Evolutionary conservation across 2,329 filamentous ascomycete genomes (phyloP).

Genomic region (Seiridium cupressi): DNA sequence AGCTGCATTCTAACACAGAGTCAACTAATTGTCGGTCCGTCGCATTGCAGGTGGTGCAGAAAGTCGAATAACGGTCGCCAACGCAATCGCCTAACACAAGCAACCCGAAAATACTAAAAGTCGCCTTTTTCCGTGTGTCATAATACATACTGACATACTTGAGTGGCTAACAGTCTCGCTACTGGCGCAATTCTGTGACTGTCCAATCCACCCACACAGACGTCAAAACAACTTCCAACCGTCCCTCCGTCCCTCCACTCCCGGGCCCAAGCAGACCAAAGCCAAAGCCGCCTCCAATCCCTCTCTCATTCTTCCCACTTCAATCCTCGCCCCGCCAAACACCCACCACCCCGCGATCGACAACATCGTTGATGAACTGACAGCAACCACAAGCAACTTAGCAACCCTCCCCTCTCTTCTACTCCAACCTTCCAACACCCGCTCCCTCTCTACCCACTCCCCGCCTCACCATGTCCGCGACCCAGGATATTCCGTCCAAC

Average conservation of each 20-base stretch:
- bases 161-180: not conserved
- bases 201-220: not conserved
- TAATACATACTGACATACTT: not conserved
- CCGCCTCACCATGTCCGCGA: slow-evolving; percentile 52
- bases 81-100: too few species aligned
- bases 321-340: not conserved
- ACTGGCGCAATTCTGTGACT: not conserved
- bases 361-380: not conserved
- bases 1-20: too few species aligned
- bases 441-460: slow-evolving; percentile 18
- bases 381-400: not conserved
- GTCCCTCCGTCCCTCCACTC: not conserved
- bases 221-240: not conserved
- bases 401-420: slow-evolving; percentile 15
- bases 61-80: too few species aligned
- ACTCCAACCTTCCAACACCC: slow-evolving; percentile 21
- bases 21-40: too few species aligned
- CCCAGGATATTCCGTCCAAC: slow-evolving; percentile 59
- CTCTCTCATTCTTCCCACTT: not conserved
- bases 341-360: not conserved
- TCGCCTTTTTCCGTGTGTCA: not conserved
- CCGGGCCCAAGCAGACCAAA: not conserved
- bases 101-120: too few species aligned
- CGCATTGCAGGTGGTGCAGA: too few species aligned
- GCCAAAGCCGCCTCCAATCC: not conserved